Evolutionary conservation across 2,329 filamentous ascomycete genomes (phyloP).

Genomic region (Fusarium xyrophilum): DNA sequence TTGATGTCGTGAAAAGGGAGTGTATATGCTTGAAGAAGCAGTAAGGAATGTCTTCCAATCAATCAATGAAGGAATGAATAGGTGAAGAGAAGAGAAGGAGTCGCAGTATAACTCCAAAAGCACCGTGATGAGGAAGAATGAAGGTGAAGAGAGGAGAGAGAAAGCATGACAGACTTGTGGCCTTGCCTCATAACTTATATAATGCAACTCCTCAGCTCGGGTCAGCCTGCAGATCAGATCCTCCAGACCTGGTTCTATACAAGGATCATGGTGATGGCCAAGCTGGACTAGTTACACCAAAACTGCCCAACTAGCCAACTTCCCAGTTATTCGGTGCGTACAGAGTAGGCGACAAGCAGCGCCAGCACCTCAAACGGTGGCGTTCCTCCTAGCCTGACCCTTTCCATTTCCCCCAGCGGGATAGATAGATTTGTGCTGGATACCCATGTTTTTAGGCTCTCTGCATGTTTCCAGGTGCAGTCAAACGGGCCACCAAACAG

Average conservation of each 20-base stretch:
- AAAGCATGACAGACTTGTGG: conserved; percentile 5
- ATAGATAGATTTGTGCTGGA: too few relatives aligned
- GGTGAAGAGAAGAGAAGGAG: conserved; percentile 20
- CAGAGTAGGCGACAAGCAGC: conserved; percentile 17
- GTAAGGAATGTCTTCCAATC: conserved; percentile 34
- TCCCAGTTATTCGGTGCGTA: conserved; percentile 3
- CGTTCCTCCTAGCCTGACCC: conserved; percentile 25
- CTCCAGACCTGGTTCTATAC: neutral
- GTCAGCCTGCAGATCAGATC: conserved; percentile 16
- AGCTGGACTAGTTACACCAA: conserved; percentile 27
- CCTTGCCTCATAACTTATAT: conserved; percentile 37
- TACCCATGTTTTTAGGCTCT: neutral
- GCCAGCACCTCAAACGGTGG: conserved; percentile 35
- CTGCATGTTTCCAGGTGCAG: conserved; percentile 2
- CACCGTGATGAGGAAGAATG: conserved; percentile 33
- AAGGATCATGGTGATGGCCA: conserved; percentile 2
- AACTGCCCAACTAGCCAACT: neutral
- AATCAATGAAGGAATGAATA: conserved; percentile 29
- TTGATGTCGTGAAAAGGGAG: conserved; percentile 7
- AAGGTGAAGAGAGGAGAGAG: conserved; percentile 5
- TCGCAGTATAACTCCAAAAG: conserved; percentile 24
- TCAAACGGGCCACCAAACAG: conserved; percentile 24
- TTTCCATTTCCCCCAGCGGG: conserved; percentile 12
- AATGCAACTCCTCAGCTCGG: conserved; percentile 17
- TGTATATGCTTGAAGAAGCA: conserved; percentile 19